These are phyloP conservation scores for Cytospora chrysosperma DNA, from an alignment of 2,329 filamentous ascomycete genomes.

Conservation along the genomic window DNA sequence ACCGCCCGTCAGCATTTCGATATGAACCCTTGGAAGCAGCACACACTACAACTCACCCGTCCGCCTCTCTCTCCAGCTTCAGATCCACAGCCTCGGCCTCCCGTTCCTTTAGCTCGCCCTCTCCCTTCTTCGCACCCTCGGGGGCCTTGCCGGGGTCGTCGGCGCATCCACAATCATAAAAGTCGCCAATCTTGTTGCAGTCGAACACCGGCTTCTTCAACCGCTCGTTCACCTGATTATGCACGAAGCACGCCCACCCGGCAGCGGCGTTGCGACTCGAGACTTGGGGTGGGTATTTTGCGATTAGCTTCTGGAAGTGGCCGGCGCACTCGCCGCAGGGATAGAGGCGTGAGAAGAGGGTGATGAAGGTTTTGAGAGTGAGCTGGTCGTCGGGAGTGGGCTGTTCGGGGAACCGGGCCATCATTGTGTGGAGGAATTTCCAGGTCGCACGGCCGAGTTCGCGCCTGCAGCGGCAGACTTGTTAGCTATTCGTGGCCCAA, in stretches of 20 bases:
- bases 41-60: neutral
- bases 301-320: slow-evolving; percentile 63
- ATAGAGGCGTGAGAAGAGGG: slow-evolving; percentile 67
- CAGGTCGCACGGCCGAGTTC: slow-evolving; percentile 68
- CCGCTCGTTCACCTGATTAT: slow-evolving; percentile 66
- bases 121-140: slow-evolving; percentile 30
- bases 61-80: neutral
- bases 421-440: slow-evolving; percentile 71
- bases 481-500: neutral
- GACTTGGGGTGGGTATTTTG: slow-evolving; percentile 64
- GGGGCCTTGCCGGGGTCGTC: slow-evolving; percentile 52
- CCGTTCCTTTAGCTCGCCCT: slow-evolving; percentile 26
- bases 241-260: slow-evolving; percentile 67
- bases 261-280: slow-evolving; percentile 62
- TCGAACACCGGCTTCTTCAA: slow-evolving; percentile 63
- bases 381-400: slow-evolving; percentile 61
- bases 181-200: slow-evolving; percentile 66
- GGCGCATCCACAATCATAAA: slow-evolving; percentile 70
- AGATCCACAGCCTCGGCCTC: slow-evolving; percentile 19
- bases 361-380: slow-evolving; percentile 63
- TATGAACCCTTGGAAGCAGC: neutral
- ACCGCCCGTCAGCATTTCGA: slow-evolving; percentile 19
- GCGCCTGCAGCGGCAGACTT: slow-evolving; percentile 41
- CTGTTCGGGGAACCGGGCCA: slow-evolving; percentile 66
- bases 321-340: slow-evolving; percentile 68